Evolutionary conservation across 2,329 filamentous ascomycete genomes (phyloP), one percentile per base, ranked within the genome.

Genomic region (Verticillium klebahnii): DNA sequence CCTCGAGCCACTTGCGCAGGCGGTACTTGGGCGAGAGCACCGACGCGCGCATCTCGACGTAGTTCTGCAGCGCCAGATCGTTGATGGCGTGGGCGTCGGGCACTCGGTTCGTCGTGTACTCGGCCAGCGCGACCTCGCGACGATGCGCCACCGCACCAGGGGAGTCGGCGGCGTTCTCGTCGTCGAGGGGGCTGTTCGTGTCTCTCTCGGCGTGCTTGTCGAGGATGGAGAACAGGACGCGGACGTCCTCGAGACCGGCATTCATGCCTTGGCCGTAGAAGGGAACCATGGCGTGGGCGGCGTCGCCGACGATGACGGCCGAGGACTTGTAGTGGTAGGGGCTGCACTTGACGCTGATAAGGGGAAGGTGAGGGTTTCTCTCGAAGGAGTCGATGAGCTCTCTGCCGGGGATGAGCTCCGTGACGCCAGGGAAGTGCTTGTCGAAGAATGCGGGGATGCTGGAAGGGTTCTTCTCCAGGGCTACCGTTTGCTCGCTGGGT

Each of bases 231-330:
- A 97, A 99, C 1, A 99, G 84, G 5, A 96, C 88, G 8, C 90
- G 88, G 14, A 99, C 93, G 69, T 97, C 94, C 77, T 99, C 95
- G 52, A 99, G 85, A 0, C 95, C 95, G 0, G 95, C 91, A 71
- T 99, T 99, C 88, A 99, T 96, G 40, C 95, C 95, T 74, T 99
- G 95, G 0, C 95, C 95, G 74, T 98, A 99, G 76, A 99, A 99
- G 0, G 95, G 95, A 0, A 99, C 93, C 89, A 99, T 97, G 62
- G 96, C 95, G 73, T 99, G 95, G 0, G 95, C 93, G 8, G 95
- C 93, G 72, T 99, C 95, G 62, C 95, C 95, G 39, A 99, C 73
- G 57, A 99, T 92, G 63, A 96, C 92, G 36, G 85, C 92, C 0
- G 88, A 90, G 29, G 87, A 86, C 58, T 78, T 81, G 77, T 86